Percentiles rank a stretch among this genome's conserved stretches.
phyloP scores from a whole-genome alignment of 305 asterid species.

The Galium porrigens region DNA sequence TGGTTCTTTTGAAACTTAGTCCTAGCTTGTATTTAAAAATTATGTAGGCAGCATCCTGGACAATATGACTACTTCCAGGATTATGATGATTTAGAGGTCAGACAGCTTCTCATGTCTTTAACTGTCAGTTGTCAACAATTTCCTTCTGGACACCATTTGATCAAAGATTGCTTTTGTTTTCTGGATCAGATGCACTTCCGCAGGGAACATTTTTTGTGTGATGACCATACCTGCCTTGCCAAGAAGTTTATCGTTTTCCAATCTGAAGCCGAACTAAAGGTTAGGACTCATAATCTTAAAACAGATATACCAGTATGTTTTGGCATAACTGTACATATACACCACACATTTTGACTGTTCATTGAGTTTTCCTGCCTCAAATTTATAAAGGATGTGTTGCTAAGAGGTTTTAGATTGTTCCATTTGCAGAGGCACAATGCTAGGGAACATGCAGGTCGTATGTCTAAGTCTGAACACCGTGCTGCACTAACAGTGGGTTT shows the following conservation, averaged over 20 bases:
- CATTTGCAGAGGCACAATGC: constrained; percentile 74
- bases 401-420: not conserved
- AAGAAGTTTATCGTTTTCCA: constrained; percentile 72
- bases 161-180: constrained; percentile 3
- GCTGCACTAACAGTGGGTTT: constrained; percentile 88
- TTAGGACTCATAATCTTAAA: constrained; percentile 16
- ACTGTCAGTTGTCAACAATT: not conserved
- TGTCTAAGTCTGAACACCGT: constrained; percentile 87
- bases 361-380: not conserved
- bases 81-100: constrained; percentile 89
- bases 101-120: constrained; percentile 14
- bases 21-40: not conserved
- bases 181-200: constrained; percentile 71
- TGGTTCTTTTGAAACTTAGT: not conserved
- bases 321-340: not conserved
- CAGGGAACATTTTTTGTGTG: constrained; percentile 69
- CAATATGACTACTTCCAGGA: constrained; percentile 76
- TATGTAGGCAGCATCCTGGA: constrained; percentile 90
- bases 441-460: constrained; percentile 79
- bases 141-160: not conserved
- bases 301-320: not conserved
- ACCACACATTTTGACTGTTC: not conserved
- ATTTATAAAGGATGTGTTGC: not conserved
- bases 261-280: constrained; percentile 87
- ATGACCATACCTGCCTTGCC: constrained; percentile 73